Base-by-base conservation (phyloP, 2,329 filamentous ascomycete genomes). In the Cytospora chrysosperma region DNA sequence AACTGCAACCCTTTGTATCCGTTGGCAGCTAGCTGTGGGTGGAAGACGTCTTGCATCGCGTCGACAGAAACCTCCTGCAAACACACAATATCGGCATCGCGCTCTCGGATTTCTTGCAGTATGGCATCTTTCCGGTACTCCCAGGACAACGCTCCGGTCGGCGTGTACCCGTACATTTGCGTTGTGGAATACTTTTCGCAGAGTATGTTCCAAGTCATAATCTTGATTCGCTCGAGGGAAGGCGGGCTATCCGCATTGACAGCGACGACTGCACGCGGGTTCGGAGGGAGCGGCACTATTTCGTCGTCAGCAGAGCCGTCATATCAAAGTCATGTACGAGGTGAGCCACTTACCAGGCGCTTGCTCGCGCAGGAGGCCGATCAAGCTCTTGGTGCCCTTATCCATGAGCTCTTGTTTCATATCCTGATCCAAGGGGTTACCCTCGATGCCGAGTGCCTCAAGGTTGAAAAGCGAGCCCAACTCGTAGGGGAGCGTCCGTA, bases 1-100 rank as follows among this genome's bases (percentile, higher is more conserved):
- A 90, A 97, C 73, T 94, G 96, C 3, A 97, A 88, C 27, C 95
- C 94, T 78, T 93, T 96, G 83, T 98, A 99, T 68, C 94, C 93
- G 70, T 90, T 84, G 70, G 92, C 88, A 2, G 92, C 92, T 64
- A 99, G 83, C 66, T 92, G 87, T n/a, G 91, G 90, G 65, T 90
- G 88, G 79, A 98, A 95, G 71, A 90, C 96, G 66, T 94, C 91
- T 73, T 96, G 90, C 79, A 96, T 97, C 60, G 90, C 94, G 71
- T 96, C 92, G 61, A 89, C 89, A 60, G 96, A 94, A 49, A 98
- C 91, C 75, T 99, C 95, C 74, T 99, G 95, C 53, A 99, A 81
- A 73, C 93, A 96, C 59, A 98, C 82, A 70, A 99, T 91, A 76
- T 99, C 95, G 58, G 94, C 89, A 70, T 94, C 86, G 65, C 91